Conservation (phyloP, 2,329 filamentous ascomycete genomes). For the Diaporthe humulicola region DNA sequence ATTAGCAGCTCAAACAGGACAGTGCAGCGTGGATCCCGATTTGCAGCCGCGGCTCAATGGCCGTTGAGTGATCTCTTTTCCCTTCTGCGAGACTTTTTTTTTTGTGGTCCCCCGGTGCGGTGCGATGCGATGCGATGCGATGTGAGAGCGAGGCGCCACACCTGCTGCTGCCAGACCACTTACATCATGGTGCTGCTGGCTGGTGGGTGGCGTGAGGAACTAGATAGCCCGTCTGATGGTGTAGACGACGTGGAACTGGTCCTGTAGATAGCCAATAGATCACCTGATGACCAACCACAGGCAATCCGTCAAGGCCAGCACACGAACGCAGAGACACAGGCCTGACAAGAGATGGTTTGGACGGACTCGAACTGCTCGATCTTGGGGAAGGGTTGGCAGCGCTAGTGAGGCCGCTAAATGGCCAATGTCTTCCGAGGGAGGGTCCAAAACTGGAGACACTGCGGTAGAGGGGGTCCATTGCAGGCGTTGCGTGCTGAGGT, state of each 20-base stretch:
- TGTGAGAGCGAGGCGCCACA: neutral
- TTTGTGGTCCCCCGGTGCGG: slow-evolving; percentile 26
- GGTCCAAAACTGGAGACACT: slow-evolving; percentile 11
- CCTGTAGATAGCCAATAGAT: neutral
- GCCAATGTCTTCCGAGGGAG: neutral
- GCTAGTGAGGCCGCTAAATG: slow-evolving; percentile 4
- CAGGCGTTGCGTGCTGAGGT: neutral
- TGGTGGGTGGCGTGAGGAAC: slow-evolving; percentile 3
- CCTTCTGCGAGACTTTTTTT: neutral
- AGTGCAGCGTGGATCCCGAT: slow-evolving; percentile 26
- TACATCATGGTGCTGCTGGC: slow-evolving; percentile 10
- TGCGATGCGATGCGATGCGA: slow-evolving; percentile 9
- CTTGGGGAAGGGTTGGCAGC: slow-evolving; percentile 15
- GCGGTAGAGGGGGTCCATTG: neutral
- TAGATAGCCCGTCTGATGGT: neutral
- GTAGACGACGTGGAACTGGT: neutral
- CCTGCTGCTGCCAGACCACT: neutral
- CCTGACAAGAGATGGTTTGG: neutral
- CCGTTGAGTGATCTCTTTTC: neutral
- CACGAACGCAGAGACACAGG: neutral
- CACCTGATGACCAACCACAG: slow-evolving; percentile 4
- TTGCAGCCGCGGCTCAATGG: neutral
- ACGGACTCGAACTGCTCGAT: slow-evolving; percentile 7
- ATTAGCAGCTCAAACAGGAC: slow-evolving; percentile 20
- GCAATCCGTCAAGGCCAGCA: neutral